Conservation (phyloP, 1,284 basidiomycete species). For the Heterobasidion annosum region DNA sequence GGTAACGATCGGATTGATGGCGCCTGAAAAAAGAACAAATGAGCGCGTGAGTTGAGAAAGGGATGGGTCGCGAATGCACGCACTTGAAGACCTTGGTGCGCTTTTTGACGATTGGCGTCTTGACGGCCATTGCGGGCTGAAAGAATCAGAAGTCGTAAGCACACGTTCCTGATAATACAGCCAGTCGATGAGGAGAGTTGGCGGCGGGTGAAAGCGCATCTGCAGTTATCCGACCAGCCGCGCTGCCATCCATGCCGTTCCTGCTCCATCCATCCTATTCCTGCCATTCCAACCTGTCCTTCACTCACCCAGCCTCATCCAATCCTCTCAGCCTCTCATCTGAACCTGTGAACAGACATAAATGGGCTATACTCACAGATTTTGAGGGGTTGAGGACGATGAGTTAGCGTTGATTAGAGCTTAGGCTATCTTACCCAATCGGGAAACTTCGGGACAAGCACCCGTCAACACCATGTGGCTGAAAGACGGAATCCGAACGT, state of each 20-base stretch:
- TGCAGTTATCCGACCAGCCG: neutral
- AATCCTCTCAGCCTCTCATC: neutral
- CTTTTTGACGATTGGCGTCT: conserved; percentile 93
- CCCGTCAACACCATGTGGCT: conserved; percentile 1
- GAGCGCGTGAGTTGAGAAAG: neutral
- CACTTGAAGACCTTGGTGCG: conserved; percentile 93
- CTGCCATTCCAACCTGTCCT: neutral
- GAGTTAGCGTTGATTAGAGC: conserved; percentile 10
- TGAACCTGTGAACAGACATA: neutral
- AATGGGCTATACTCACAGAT: conserved; percentile 26
- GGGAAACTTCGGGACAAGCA: conserved; percentile 8
- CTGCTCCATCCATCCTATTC: conserved; percentile 20
- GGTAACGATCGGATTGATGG: conserved; percentile 96
- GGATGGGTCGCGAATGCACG: conserved; percentile 19
- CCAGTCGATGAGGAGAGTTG: too few relatives aligned
- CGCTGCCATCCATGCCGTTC: conserved; percentile 20
- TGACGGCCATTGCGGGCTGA: conserved; percentile 69
- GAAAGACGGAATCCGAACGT: too few relatives aligned
- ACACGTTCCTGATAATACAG: too few relatives aligned
- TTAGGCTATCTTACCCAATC: neutral
- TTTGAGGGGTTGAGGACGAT: conserved; percentile 23
- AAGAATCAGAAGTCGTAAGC: neutral
- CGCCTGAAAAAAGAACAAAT: conserved; percentile 46
- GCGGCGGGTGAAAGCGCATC: neutral
- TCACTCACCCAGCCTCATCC: neutral